Percentiles rank a stretch among this genome's conserved stretches.
Conservation (phyloP, 1,284 basidiomycete genomes). For the Heliocybe sulcata region DNA sequence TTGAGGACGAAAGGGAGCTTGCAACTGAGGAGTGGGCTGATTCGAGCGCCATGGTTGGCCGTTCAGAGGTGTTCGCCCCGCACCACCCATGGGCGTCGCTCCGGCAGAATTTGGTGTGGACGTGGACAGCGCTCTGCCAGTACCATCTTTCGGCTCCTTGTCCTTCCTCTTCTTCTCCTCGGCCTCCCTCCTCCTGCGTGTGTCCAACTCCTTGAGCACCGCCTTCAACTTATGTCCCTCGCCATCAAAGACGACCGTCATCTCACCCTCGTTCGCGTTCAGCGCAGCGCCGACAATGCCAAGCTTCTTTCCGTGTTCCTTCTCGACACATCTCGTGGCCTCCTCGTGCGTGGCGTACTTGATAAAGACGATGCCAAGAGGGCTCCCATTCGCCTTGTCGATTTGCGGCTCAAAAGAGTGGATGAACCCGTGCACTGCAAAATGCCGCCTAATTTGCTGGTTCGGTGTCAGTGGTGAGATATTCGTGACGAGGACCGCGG, state of each 20-base stretch:
- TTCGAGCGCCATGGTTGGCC: background rate
- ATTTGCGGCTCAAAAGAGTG: slow-evolving; percentile 74
- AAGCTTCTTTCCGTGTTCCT: slow-evolving; percentile 49
- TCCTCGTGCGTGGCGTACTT: slow-evolving; percentile 57
- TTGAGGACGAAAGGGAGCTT: background rate
- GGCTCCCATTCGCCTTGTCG: slow-evolving; percentile 74
- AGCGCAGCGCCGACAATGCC: slow-evolving; percentile 21
- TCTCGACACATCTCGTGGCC: slow-evolving; percentile 54
- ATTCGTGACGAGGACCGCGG: slow-evolving; percentile 68
- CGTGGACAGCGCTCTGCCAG: background rate
- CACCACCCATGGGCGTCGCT: background rate
- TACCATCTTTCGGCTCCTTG: slow-evolving; percentile 19
- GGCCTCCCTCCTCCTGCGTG: slow-evolving; percentile 39
- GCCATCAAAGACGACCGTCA: slow-evolving; percentile 57
- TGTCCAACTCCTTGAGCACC: slow-evolving; percentile 54
- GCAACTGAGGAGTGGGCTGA: background rate
- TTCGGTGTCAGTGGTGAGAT: slow-evolving; percentile 70
- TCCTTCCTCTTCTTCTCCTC: slow-evolving; percentile 37
- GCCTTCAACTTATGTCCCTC: slow-evolving; percentile 52
- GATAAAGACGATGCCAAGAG: slow-evolving; percentile 80
- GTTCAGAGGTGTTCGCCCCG: background rate
- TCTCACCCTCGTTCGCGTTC: slow-evolving; percentile 34
- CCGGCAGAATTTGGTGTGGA: background rate
- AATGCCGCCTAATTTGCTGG: slow-evolving; percentile 60
- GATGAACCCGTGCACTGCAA: slow-evolving; percentile 64